Base-by-base conservation (phyloP, 306 rosid species). In the Arachis hypogaea region DNA sequence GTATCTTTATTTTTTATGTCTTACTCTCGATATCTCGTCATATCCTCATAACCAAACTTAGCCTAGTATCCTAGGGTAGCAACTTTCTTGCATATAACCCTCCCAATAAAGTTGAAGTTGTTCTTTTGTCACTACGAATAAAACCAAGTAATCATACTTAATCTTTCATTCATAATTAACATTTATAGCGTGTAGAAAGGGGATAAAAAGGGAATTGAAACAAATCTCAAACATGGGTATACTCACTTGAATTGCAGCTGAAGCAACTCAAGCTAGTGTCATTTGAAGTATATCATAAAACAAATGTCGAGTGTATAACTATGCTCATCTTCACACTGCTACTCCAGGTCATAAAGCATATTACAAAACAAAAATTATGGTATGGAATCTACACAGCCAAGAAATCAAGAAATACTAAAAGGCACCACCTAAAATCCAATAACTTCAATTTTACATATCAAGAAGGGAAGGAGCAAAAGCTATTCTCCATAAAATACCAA, bases 361-460 rank as follows among this genome's bases (percentile, higher is more conserved):
- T 83, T 78, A 80, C 83, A 81, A 81, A 51, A 77, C 74, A 68
- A 82, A 85, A 89, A 56, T 67, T 29, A 77, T 77, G 83, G 82
- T 80, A 73, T 63, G 82, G 82, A 85, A 78, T 84, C 88, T 85
- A 89, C 85, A 86, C 49, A 66, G 70, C 52, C 70, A 40, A 83
- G 86, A 85, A 77, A 83, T 79, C 50, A 72, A 72, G 74, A 74
- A 70, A 77, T 57, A 76, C 71, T 57, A 66, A 81, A 82, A 52
- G 30, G 11, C 87, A 85, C 85, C 12, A 82, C 85, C 90, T 82
- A 84, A 80, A 40, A 40, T 75, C 57, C 78, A 69, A 70, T 29
- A 81, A 79, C 72, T 66, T 67, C 61, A 62, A 85, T 77, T 88
- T 79, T 79, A 83, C 86, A 87, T 40, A 78, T 47, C 66, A 54